phyloP scores from a whole-genome alignment of 768 basidiomycete genomes.

The Cyclocybe cylindracea region DNA sequence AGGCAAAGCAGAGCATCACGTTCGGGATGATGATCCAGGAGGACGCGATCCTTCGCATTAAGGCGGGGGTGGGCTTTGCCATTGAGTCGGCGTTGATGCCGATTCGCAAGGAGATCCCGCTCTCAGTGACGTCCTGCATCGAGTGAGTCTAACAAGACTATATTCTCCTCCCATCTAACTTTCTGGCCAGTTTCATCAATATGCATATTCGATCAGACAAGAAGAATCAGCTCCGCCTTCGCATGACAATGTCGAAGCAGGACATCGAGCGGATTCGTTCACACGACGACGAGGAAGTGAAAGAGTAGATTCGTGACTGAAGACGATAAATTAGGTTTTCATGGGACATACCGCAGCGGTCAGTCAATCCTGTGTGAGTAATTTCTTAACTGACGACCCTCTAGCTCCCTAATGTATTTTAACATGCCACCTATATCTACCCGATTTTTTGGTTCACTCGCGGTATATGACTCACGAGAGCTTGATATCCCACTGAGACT shows the following conservation, averaged over 20 bases:
- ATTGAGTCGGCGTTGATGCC: conserved; percentile 3
- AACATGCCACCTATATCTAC: no score
- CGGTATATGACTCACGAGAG: no score
- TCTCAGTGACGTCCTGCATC: background rate
- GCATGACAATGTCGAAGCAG: conserved; percentile 5
- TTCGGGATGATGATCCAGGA: background rate
- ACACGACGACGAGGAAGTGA: no score
- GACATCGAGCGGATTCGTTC: no score
- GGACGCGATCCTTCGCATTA: background rate
- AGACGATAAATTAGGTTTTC: no score
- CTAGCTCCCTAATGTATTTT: no score
- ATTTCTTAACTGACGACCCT: no score
- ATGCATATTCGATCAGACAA: conserved; percentile 11
- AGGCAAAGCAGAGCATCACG: background rate
- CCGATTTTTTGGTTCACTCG: no score
- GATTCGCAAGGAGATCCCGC: background rate
- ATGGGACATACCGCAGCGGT: no score
- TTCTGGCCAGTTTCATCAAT: conserved; percentile 11
- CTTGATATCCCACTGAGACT: no score
- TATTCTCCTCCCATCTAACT: background rate
- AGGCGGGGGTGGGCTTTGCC: background rate
- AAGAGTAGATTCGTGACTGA: no score
- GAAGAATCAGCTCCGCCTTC: conserved; percentile 9
- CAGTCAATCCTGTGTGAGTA: no score
- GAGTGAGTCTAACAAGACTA: conserved; percentile 2